Conservation (phyloP, 345 rosid species). For the Pugionium cornutum region DNA sequence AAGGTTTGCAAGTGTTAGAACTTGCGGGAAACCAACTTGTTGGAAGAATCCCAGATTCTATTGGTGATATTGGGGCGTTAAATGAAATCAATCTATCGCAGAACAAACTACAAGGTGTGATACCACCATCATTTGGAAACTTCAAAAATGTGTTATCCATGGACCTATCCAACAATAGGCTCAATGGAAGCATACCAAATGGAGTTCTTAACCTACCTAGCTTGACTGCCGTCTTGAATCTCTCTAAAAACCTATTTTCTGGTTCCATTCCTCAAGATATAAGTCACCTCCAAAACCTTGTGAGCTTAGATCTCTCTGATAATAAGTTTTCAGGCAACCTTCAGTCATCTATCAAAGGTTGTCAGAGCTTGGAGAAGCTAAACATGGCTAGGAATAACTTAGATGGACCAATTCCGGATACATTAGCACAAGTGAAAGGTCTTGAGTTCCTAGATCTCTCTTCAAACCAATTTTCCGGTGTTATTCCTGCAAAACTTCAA, state of each 20-base stretch:
- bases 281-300: slow-evolving; percentile 38
- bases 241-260: slow-evolving; percentile 46
- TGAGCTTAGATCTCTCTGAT: slow-evolving; percentile 48
- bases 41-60: slow-evolving; percentile 44
- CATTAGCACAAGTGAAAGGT: slow-evolving; percentile 44
- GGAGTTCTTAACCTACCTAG: slow-evolving; percentile 49
- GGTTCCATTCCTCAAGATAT: slow-evolving; percentile 48
- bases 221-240: slow-evolving; percentile 42
- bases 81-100: slow-evolving; percentile 48
- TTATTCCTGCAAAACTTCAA: slow-evolving; percentile 46
- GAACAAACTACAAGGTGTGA: slow-evolving; percentile 44
- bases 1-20: slow-evolving; percentile 44
- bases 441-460: slow-evolving; percentile 53
- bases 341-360: slow-evolving; percentile 44
- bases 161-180: slow-evolving; percentile 53
- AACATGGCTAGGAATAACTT: slow-evolving; percentile 45
- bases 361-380: slow-evolving; percentile 53
- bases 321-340: slow-evolving; percentile 48
- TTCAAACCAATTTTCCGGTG: slow-evolving; percentile 48
- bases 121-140: slow-evolving; percentile 47
- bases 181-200: slow-evolving; percentile 49
- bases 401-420: slow-evolving; percentile 44
- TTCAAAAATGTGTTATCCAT: slow-evolving; percentile 45
- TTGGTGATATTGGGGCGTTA: slow-evolving; percentile 45
- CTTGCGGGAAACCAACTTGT: slow-evolving; percentile 46